Conservation (phyloP, 257 asterid species). For the Solanum rostratum region DNA sequence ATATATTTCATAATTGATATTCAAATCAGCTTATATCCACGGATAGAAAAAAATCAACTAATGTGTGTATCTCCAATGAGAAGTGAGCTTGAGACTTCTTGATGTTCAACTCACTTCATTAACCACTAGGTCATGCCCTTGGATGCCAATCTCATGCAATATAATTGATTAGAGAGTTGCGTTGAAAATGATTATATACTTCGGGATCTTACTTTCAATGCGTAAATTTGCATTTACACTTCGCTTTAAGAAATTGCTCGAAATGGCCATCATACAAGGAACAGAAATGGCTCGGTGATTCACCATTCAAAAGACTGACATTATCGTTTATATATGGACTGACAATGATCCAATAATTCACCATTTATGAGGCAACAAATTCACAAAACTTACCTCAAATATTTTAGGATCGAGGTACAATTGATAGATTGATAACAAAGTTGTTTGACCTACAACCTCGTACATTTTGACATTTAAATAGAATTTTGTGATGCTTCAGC, state of each 20-base stretch:
- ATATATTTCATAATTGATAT: not conserved
- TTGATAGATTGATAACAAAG: not conserved
- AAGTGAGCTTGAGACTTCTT: not conserved
- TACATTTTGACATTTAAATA: not conserved
- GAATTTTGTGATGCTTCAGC: not conserved
- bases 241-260: not conserved
- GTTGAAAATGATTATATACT: not conserved
- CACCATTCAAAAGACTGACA: not conserved
- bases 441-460: not conserved
- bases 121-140: not conserved
- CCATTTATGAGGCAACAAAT: not conserved
- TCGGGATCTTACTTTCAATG: not conserved
- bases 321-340: not conserved
- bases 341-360: not conserved
- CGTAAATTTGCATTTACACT: not conserved
- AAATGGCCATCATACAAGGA: not conserved
- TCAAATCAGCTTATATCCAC: not conserved
- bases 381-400: not conserved
- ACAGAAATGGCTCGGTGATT: not conserved
- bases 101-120: no score
- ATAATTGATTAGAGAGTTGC: not conserved
- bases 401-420: not conserved
- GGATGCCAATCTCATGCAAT: not conserved
- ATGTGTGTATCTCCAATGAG: not conserved
- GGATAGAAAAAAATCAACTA: not conserved